Conservation (phyloP, 2,329 filamentous ascomycete species). For the Ophiocordyceps camponoti-leonardi region DNA sequence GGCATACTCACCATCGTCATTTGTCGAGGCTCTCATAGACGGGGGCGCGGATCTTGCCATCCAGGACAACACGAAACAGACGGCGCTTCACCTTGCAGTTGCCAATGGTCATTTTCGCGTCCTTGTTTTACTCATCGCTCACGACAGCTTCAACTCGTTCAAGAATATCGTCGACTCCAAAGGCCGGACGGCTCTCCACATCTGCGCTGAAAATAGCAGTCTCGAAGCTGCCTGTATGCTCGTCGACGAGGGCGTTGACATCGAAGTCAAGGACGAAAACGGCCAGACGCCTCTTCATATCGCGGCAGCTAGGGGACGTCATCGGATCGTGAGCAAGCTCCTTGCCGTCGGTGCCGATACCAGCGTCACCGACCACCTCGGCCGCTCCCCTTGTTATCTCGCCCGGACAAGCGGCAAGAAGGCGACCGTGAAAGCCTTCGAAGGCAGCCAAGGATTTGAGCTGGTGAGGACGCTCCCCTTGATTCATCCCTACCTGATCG, state of each 20-base stretch:
- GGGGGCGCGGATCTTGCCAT: neutral
- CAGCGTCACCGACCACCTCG: neutral
- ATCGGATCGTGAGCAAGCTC: neutral
- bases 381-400: neutral
- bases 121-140: neutral
- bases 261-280: neutral
- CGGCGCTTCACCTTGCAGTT: neutral
- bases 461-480: neutral
- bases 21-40: neutral
- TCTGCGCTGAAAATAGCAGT: neutral
- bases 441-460: neutral
- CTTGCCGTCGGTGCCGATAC: neutral
- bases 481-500: too few species aligned
- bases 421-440: neutral
- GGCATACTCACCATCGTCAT: too few species aligned
- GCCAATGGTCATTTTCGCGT: neutral
- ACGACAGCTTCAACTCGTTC: neutral
- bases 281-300: neutral
- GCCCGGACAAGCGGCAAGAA: neutral
- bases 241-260: neutral
- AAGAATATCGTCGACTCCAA: neutral
- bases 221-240: neutral
- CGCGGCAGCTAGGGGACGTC: neutral
- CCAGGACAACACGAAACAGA: neutral
- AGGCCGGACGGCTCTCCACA: neutral